Evolutionary conservation across 176 grass and related monocot species (phyloP).

Genomic region (Avena eriantha): DNA sequence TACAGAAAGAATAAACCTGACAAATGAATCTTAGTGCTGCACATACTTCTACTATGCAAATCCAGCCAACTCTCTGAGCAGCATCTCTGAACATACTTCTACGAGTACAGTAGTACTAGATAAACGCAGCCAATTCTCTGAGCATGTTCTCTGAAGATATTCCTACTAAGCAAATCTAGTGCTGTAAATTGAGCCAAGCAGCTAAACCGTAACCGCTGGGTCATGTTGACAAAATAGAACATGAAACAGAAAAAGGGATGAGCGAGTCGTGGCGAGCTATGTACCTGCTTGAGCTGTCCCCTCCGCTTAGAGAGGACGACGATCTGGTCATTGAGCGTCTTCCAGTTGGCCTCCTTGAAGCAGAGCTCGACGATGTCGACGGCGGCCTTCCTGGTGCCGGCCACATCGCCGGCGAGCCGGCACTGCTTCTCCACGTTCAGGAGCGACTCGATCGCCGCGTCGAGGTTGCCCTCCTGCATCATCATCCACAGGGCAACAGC

Average conservation of each 20-base stretch:
- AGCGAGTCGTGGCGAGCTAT: background rate
- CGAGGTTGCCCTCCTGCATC: conserved; percentile 75
- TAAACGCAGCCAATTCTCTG: background rate
- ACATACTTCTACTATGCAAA: background rate
- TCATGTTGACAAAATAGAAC: background rate
- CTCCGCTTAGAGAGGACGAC: conserved; percentile 88
- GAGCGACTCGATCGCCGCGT: conserved; percentile 81
- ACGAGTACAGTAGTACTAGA: no score
- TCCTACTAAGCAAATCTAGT: background rate
- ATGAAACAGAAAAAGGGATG: background rate
- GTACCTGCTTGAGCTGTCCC: conserved; percentile 97
- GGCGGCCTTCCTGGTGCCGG: conserved; percentile 83
- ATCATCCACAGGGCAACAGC: background rate
- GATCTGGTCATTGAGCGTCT: conserved; percentile 98
- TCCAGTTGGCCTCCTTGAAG: conserved; percentile 80
- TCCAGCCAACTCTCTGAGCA: background rate
- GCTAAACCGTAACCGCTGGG: background rate
- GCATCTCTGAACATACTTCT: background rate
- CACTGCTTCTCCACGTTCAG: conserved; percentile 95
- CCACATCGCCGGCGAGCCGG: conserved; percentile 81
- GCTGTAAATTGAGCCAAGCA: background rate
- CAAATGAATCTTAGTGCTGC: background rate
- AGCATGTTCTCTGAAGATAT: background rate
- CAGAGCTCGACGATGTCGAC: conserved; percentile 96
- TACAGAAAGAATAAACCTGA: background rate